These are phyloP conservation scores for Rhododendron ferrugineum DNA, from an alignment of 148 eudicot species.

Conservation along the genomic window DNA sequence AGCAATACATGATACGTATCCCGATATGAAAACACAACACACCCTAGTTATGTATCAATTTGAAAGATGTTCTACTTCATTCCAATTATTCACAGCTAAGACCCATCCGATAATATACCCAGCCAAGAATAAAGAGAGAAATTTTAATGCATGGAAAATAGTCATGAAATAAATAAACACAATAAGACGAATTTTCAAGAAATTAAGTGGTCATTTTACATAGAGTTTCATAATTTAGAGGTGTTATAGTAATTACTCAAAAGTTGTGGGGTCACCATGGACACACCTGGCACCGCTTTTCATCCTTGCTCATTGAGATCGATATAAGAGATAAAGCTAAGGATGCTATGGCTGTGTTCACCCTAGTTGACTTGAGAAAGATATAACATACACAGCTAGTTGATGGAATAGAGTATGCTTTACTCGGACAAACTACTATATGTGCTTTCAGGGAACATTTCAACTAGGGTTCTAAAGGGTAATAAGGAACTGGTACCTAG, in stretches of 20 bases:
- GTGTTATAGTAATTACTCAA: background rate
- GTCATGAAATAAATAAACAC: background rate
- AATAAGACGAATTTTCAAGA: background rate
- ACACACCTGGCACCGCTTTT: background rate
- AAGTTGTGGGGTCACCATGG: background rate
- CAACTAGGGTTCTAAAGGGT: background rate
- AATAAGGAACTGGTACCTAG: background rate
- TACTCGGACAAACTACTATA: background rate
- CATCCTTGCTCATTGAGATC: background rate
- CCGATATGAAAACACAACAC: too few species aligned
- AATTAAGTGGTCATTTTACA: background rate
- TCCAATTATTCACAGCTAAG: background rate
- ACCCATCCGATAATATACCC: background rate
- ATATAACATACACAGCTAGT: background rate
- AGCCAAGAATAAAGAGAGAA: background rate
- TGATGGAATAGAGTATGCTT: background rate
- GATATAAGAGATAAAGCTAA: background rate
- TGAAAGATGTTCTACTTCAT: background rate
- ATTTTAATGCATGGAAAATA: too few species aligned
- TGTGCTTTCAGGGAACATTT: background rate
- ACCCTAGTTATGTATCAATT: background rate
- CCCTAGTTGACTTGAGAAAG: background rate
- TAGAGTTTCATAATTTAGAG: background rate
- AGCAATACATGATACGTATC: too few species aligned
- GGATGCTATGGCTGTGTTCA: background rate